Evolutionary conservation across 176 grass and related monocot species (phyloP).

Genomic region (Stipa capillata): DNA sequence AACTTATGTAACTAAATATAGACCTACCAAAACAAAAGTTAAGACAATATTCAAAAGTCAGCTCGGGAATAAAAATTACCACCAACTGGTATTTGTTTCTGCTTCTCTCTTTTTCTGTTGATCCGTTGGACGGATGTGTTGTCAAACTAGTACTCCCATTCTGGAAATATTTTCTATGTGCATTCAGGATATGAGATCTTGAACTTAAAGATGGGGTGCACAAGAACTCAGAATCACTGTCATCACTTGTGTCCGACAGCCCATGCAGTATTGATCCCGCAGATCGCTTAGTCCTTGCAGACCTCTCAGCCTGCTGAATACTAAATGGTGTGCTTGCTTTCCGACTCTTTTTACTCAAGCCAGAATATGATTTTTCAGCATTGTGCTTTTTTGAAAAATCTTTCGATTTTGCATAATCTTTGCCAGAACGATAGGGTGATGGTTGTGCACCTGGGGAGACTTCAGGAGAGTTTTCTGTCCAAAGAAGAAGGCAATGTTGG

Average conservation of each 20-base stretch:
- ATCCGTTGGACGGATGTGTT: constrained; percentile 27
- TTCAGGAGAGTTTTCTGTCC: constrained; percentile 44
- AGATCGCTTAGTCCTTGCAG: constrained; percentile 11
- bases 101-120: constrained; percentile 19
- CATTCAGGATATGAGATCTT: constrained; percentile 24
- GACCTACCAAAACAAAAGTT: not conserved
- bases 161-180: constrained; percentile 16
- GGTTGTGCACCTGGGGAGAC: constrained; percentile 5
- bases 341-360: not conserved
- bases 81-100: constrained; percentile 29
- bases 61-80: constrained; percentile 45
- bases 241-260: constrained; percentile 26
- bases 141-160: constrained; percentile 19
- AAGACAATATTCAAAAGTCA: not conserved
- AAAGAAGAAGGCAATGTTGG: not conserved
- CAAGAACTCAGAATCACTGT: constrained; percentile 51
- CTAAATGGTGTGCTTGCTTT: constrained; percentile 7
- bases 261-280: constrained; percentile 22
- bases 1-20: not conserved
- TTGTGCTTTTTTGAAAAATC: constrained; percentile 5
- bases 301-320: constrained; percentile 34
- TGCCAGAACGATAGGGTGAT: constrained; percentile 39
- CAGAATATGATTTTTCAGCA: constrained; percentile 16
- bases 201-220: constrained; percentile 6
- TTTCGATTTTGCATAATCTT: constrained; percentile 20